Base-by-base conservation (phyloP, 2,329 filamentous ascomycete genomes). In the Exophiala sp. region DNA sequence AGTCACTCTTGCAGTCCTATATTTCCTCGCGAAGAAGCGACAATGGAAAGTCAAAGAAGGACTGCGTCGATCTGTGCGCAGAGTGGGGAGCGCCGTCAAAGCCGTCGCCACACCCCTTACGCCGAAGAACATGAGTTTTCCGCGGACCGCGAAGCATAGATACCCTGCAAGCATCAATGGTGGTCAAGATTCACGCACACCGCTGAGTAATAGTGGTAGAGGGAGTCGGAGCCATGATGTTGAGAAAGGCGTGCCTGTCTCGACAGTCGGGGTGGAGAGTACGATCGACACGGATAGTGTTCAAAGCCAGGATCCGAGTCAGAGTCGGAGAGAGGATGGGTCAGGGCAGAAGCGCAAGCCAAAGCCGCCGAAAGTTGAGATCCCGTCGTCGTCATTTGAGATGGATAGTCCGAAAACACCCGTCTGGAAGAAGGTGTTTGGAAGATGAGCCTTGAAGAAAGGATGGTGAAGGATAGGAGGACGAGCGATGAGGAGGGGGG, bases 1-100 rank as follows among this genome's bases (percentile, higher is more conserved):
- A 58, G 56, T 41, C 34, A 56, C 56, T 2, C 49, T 55, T 27
- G 79, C 81, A 2, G 70, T 80, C 2, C 78, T 93, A 22, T 94
- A 86, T 71, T 88, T 83, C 66, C 66, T 91, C 30, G 85, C 88
- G 48, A 93, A 93, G 74, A 89, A 88, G 71, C 80, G 83, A 40
- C 86, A 90, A 67, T 93, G 88, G 88, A 85, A 82, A 58, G 73
- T 93, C 58, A 80, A 82, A 51, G 80, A 86, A 64, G 85, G 76
- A 23, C 74, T 94, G 50, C 78, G 83, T 48, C 80, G 79, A 57
- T 89, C 86, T 1, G 80, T 81, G 24, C 75, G 74, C 4, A 59
- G 58, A 9, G 58, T 66, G n/a, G 51, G 55, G 1, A 58, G 57
- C 43, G 53, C 50, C 7, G 52, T 62, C 30, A 61, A 59, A 47